These are phyloP conservation scores for Herpetospermum pedunculosum DNA, from an alignment of 306 rosid species.

Conservation along the genomic window DNA sequence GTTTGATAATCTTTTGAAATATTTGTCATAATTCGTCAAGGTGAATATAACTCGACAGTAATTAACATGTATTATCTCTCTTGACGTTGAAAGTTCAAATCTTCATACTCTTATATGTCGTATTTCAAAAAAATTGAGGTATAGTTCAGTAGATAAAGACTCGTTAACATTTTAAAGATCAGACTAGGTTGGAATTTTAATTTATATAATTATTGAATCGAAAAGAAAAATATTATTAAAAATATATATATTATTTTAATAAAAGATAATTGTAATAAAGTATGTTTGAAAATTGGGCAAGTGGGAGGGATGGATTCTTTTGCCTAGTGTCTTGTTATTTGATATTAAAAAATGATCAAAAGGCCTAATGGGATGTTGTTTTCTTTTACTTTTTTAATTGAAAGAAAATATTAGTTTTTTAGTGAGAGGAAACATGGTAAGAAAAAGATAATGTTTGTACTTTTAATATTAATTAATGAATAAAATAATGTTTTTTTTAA, in stretches of 20 bases:
- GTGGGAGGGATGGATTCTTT: conserved; percentile 27
- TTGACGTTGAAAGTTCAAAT: too few relatives aligned
- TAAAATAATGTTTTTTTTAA: conserved; percentile 2
- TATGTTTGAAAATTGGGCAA: conserved; percentile 18
- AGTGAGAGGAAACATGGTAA: conserved; percentile 1
- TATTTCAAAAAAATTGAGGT: too few relatives aligned
- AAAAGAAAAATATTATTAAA: background rate
- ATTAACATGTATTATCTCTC: too few relatives aligned
- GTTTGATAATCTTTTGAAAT: too few relatives aligned
- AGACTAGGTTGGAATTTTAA: too few relatives aligned
- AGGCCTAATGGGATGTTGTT: conserved; percentile 1
- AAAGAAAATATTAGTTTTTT: background rate
- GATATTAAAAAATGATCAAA: background rate
- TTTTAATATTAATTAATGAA: background rate
- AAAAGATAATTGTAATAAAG: conserved; percentile 19
- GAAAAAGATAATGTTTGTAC: conserved; percentile 20
- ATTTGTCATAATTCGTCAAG: too few relatives aligned
- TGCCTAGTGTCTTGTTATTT: conserved; percentile 15
- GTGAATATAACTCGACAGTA: too few relatives aligned
- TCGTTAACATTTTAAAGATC: too few relatives aligned
- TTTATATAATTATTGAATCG: too few relatives aligned
- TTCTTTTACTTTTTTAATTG: background rate
- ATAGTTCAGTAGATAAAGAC: too few relatives aligned
- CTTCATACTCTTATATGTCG: too few relatives aligned
- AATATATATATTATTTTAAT: background rate